Percentiles rank a stretch among this genome's conserved stretches.
phyloP scores from a whole-genome alignment of 1,284 basidiomycete species.

The Sporisorium reilianum region DNA sequence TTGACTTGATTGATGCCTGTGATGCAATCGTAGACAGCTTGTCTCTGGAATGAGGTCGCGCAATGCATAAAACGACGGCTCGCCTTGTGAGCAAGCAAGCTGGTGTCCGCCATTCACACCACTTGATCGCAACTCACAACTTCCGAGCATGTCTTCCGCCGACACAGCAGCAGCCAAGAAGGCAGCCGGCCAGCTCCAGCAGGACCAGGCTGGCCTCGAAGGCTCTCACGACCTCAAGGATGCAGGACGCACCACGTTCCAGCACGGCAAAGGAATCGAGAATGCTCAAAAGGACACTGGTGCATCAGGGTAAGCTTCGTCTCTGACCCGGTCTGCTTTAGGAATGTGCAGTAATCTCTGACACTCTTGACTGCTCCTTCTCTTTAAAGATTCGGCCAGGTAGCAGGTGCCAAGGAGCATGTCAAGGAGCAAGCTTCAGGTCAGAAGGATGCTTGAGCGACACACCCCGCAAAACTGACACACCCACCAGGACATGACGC shows the following conservation, averaged over 20 bases:
- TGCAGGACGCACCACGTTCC: constrained; percentile 26
- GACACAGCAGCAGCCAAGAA: constrained; percentile 43
- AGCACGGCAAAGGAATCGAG: constrained; percentile 35
- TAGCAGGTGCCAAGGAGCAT: constrained; percentile 36
- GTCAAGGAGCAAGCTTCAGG: constrained; percentile 29
- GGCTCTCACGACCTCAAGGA: constrained; percentile 22
- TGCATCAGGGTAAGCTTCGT: constrained; percentile 25
- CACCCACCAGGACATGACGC: neutral
- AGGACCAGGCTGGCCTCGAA: constrained; percentile 24
- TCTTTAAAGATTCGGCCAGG: constrained; percentile 14
- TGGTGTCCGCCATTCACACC: neutral
- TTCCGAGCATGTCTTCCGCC: constrained; percentile 29
- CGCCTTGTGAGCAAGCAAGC: neutral
- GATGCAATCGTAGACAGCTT: constrained; percentile 2
- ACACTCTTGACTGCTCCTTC: neutral
- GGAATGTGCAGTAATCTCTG: neutral
- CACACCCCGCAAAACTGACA: too few relatives aligned
- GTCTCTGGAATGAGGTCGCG: too few relatives aligned
- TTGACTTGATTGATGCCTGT: neutral
- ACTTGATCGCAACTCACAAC: neutral
- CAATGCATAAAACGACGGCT: neutral
- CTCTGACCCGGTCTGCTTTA: neutral
- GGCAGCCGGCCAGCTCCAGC: constrained; percentile 43
- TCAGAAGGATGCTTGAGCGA: constrained; percentile 11
- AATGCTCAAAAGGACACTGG: constrained; percentile 34